Percentiles rank a stretch among this genome's conserved stretches.
These are phyloP conservation scores for Macrophomina pseudophaseolina DNA, from an alignment of 2,329 filamentous ascomycete genomes.

Conservation along the genomic window DNA sequence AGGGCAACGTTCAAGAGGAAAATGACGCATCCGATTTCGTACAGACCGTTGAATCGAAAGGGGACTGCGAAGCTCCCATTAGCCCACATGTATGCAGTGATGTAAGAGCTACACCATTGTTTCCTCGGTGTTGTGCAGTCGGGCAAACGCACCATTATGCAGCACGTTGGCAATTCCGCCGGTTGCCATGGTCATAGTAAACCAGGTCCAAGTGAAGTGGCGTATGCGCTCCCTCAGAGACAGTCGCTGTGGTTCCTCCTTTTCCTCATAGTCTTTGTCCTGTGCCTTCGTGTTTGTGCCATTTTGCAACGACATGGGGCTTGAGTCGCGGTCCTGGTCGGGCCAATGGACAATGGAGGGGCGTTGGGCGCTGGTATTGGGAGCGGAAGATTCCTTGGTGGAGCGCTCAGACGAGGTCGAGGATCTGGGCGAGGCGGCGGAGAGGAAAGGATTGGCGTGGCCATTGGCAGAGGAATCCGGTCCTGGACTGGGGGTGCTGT, in stretches of 20 bases:
- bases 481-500: background rate
- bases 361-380: background rate
- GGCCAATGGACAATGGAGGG: conserved; percentile 11
- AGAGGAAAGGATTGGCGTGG: background rate
- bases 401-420: conserved; percentile 2
- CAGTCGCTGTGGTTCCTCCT: conserved; percentile 33
- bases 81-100: background rate
- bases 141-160: conserved; percentile 54
- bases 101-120: background rate
- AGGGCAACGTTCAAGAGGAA: conserved; percentile 59
- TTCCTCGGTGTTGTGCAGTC: background rate
- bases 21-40: conserved; percentile 54
- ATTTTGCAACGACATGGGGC: conserved; percentile 6
- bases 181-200: conserved; percentile 71
- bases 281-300: background rate
- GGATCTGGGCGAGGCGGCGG: conserved; percentile 3
- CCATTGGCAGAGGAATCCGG: background rate
- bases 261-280: background rate
- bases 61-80: conserved; percentile 38
- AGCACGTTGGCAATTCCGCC: conserved; percentile 66
- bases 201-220: conserved; percentile 79
- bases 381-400: conserved; percentile 1
- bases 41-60: conserved; percentile 51
- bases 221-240: conserved; percentile 61
- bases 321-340: background rate